Evolutionary conservation across 129 eudicot species (phyloP).

Genomic region (Pulicaria dysenterica): DNA sequence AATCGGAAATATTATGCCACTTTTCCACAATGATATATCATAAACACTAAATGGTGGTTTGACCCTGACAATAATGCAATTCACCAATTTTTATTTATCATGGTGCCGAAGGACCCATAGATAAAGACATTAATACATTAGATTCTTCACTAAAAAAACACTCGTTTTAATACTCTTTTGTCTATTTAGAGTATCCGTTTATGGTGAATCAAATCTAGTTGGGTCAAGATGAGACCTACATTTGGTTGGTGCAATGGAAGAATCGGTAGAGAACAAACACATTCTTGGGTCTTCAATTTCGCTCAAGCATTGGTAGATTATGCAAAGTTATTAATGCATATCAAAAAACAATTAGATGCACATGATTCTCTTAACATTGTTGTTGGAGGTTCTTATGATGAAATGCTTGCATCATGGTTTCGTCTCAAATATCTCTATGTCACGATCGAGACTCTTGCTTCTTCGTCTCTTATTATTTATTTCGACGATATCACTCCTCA

Average conservation of each 20-base stretch:
- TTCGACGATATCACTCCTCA: slow-evolving; percentile 61
- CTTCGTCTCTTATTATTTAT: slow-evolving; percentile 81
- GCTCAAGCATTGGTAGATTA: slow-evolving; percentile 92
- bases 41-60: slow-evolving; percentile 62
- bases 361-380: slow-evolving; percentile 63
- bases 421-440: slow-evolving; percentile 82
- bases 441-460: slow-evolving; percentile 75
- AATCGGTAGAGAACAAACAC: slow-evolving; percentile 48
- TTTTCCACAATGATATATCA: slow-evolving; percentile 61
- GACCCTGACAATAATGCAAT: slow-evolving; percentile 47
- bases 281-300: slow-evolving; percentile 71
- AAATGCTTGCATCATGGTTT: slow-evolving; percentile 91
- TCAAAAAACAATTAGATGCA: slow-evolving; percentile 51
- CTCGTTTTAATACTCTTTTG: slow-evolving; percentile 60
- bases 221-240: slow-evolving; percentile 54
- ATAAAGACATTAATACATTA: slow-evolving; percentile 24
- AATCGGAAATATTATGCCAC: slow-evolving; percentile 63
- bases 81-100: slow-evolving; percentile 63
- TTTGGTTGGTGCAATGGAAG: slow-evolving; percentile 39
- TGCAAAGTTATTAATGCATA: slow-evolving; percentile 61
- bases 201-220: slow-evolving; percentile 60
- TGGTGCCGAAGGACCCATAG: slow-evolving; percentile 61
- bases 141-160: slow-evolving; percentile 49
- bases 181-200: slow-evolving; percentile 57
- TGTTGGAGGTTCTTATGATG: slow-evolving; percentile 88